Percentiles rank a stretch among this genome's conserved stretches.
Evolutionary conservation across 306 rosid species (phyloP).

Genomic region (Biancaea sappan): DNA sequence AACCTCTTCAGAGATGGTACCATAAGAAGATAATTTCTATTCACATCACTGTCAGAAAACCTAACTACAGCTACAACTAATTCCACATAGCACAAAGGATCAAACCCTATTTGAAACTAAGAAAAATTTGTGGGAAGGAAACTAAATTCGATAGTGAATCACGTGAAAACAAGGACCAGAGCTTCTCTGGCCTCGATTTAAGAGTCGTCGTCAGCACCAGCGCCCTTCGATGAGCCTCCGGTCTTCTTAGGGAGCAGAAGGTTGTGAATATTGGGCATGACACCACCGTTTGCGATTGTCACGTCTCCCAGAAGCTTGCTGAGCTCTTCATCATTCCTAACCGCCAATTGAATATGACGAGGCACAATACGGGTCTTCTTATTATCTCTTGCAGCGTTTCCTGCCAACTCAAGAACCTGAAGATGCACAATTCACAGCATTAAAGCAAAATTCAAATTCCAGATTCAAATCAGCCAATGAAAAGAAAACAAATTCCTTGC

Average conservation of each 20-base stretch:
- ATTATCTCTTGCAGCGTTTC: constrained; percentile 87
- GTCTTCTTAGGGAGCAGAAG: constrained; percentile 79
- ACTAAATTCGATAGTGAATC: not conserved
- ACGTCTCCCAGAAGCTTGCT: constrained; percentile 90
- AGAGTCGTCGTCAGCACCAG: constrained; percentile 65
- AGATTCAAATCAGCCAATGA: not conserved
- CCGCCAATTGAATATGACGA: constrained; percentile 77
- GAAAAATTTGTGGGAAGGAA: not conserved
- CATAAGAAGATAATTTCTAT: constrained; percentile 48
- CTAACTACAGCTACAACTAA: constrained; percentile 35
- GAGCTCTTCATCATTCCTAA: constrained; percentile 83
- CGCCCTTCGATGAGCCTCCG: constrained; percentile 61
- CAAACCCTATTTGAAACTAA: not conserved
- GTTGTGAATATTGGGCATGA: constrained; percentile 93
- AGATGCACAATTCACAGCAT: not conserved
- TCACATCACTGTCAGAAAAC: constrained; percentile 55
- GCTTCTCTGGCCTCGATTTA: constrained; percentile 10
- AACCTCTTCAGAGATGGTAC: not conserved
- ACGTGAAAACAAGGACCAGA: not conserved
- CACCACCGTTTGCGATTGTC: constrained; percentile 93
- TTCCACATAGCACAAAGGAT: constrained; percentile 21
- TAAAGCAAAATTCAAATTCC: not conserved
- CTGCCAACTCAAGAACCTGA: constrained; percentile 81
- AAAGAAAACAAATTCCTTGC: not conserved
- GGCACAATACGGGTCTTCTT: constrained; percentile 90